phyloP scores from a whole-genome alignment of 345 rosid genomes.

The Alliaria petiolata region DNA sequence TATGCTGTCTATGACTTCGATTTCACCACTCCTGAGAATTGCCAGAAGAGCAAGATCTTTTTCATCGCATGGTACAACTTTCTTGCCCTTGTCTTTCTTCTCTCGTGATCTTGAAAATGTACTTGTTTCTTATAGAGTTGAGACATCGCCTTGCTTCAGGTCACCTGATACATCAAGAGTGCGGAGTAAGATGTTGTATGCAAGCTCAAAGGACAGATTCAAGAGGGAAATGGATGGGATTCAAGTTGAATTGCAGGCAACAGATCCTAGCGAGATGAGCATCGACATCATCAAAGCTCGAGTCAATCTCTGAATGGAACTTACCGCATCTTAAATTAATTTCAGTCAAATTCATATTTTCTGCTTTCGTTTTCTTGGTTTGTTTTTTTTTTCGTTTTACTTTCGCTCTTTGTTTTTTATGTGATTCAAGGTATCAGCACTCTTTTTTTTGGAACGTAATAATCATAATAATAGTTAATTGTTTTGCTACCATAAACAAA shows the following conservation, averaged over 20 bases:
- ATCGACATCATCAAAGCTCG: conserved; percentile 56
- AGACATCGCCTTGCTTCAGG: conserved; percentile 35
- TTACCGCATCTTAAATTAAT: not conserved
- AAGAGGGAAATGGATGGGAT: conserved; percentile 74
- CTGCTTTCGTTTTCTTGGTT: not conserved
- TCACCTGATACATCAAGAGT: conserved; percentile 64
- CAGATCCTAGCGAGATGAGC: conserved; percentile 78
- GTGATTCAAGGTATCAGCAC: conserved; percentile 20
- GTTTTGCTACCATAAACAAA: conserved; percentile 20
- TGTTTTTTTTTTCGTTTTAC: not conserved
- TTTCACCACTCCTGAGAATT: conserved; percentile 59
- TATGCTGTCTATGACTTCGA: conserved; percentile 49
- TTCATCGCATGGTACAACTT: conserved; percentile 60
- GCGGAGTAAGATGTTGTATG: conserved; percentile 75
- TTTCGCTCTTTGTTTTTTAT: not conserved
- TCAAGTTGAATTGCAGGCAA: conserved; percentile 72
- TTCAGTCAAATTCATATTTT: conserved; percentile 7
- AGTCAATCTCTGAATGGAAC: conserved; percentile 35
- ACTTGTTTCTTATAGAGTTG: not conserved
- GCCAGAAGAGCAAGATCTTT: conserved; percentile 73
- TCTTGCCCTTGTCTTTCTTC: not conserved
- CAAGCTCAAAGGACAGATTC: conserved; percentile 74
- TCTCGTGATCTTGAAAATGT: not conserved
- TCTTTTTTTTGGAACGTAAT: conserved; percentile 8
- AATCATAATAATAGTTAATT: conserved; percentile 3